Conservation (phyloP, 2,329 filamentous ascomycete species). For the Stachybotrys elegans region DNA sequence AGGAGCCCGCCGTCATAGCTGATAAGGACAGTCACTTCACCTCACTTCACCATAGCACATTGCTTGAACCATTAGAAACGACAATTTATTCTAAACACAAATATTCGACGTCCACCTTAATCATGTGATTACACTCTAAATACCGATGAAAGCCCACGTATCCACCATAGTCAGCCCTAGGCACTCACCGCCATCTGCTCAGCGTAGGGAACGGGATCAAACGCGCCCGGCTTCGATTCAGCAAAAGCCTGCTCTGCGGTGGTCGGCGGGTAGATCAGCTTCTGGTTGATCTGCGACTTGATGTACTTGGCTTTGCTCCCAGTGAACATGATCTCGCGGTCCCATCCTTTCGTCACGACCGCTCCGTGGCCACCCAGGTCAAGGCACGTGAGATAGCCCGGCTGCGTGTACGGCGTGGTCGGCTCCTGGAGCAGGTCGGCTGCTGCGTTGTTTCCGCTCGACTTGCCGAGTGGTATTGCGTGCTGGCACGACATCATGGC, state of each 20-base stretch:
- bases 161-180: too few relatives aligned
- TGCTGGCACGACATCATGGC: constrained; percentile 35
- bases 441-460: constrained; percentile 27
- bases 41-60: too few relatives aligned
- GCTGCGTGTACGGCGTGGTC: constrained; percentile 21
- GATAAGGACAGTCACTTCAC: too few relatives aligned
- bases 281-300: constrained; percentile 27
- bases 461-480: constrained; percentile 26
- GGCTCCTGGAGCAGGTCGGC: constrained; percentile 24
- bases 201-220: neutral
- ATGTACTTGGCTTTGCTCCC: constrained; percentile 24
- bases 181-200: too few relatives aligned
- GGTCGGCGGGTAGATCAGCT: constrained; percentile 23
- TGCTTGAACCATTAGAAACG: too few relatives aligned
- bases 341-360: constrained; percentile 24
- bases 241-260: neutral
- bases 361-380: constrained; percentile 28
- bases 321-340: constrained; percentile 18
- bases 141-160: too few relatives aligned
- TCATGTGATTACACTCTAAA: too few relatives aligned
- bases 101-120: too few relatives aligned
- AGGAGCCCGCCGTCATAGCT: too few relatives aligned
- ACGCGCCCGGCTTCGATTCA: neutral
- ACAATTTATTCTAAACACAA: too few relatives aligned
- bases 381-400: constrained; percentile 25